phyloP scores from a whole-genome alignment of 805 yeast species.

The Saturnispora zaruensis region DNA sequence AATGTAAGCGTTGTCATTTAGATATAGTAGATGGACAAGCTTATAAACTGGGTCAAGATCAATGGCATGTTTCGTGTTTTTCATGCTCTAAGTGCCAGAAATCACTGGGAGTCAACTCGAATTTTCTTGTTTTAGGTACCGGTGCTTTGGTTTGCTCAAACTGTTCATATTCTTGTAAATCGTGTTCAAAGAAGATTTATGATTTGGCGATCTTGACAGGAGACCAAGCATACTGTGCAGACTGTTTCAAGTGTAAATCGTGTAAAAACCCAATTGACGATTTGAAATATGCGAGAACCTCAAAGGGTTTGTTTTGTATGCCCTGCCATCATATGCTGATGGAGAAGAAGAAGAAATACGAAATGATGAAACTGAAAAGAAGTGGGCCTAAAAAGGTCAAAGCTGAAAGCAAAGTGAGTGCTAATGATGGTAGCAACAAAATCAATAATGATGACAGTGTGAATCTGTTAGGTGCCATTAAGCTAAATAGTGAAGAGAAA shows the following conservation, averaged over 20 bases:
- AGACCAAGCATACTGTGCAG: constrained; percentile 87
- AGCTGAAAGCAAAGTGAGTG: neutral
- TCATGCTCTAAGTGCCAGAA: constrained; percentile 77
- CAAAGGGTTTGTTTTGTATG: constrained; percentile 90
- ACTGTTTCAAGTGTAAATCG: constrained; percentile 82
- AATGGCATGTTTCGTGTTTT: constrained; percentile 95
- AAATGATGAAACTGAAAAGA: constrained; percentile 33
- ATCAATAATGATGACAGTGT: neutral
- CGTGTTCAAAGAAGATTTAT: constrained; percentile 79
- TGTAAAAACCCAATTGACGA: constrained; percentile 84
- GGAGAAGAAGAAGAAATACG: constrained; percentile 64
- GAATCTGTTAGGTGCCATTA: neutral
- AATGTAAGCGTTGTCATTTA: constrained; percentile 34
- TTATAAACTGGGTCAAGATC: constrained; percentile 84
- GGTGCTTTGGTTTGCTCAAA: constrained; percentile 85
- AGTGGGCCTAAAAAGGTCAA: constrained; percentile 6
- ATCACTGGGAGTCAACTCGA: constrained; percentile 76
- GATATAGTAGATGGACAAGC: constrained; percentile 86
- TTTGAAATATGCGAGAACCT: constrained; percentile 83
- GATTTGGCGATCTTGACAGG: constrained; percentile 93
- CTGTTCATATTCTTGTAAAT: constrained; percentile 85
- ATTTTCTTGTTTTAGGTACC: constrained; percentile 85
- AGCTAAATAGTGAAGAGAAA: neutral
- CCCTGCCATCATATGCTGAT: constrained; percentile 77
- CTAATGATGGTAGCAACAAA: neutral